A percentile compares a stretch with the other conserved stretches of the same genome.
These are phyloP conservation scores for Fomitiporia mediterranea DNA, from an alignment of 1,284 basidiomycete species.

Conservation along the genomic window DNA sequence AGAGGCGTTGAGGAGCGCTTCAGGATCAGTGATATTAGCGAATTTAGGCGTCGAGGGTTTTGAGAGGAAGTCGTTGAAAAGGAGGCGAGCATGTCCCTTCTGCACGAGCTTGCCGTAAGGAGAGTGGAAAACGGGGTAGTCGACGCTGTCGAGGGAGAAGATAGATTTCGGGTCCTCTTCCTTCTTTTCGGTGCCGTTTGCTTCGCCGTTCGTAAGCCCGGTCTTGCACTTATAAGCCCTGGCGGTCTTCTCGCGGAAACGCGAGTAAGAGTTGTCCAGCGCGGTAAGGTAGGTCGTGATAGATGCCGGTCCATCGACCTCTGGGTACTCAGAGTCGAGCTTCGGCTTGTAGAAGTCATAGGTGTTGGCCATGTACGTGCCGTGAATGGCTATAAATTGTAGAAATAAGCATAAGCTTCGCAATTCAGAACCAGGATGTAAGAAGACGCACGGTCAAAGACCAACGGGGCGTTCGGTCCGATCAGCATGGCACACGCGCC, in stretches of 20 bases:
- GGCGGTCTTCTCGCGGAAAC: slow-evolving; percentile 82
- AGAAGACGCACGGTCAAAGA: slow-evolving; percentile 86
- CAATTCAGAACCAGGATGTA: neutral
- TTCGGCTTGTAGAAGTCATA: slow-evolving; percentile 99
- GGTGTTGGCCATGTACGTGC: slow-evolving; percentile 95
- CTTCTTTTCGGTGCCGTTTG: slow-evolving; percentile 29
- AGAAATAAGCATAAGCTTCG: slow-evolving; percentile 43
- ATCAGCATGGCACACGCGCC: slow-evolving; percentile 94
- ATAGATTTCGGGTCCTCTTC: slow-evolving; percentile 33
- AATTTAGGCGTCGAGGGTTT: slow-evolving; percentile 74
- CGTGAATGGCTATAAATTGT: slow-evolving; percentile 77
- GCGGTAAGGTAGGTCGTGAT: slow-evolving; percentile 94
- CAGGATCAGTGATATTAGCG: slow-evolving; percentile 67
- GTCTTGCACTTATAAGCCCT: slow-evolving; percentile 50
- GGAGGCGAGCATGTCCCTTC: slow-evolving; percentile 91
- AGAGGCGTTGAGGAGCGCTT: slow-evolving; percentile 61
- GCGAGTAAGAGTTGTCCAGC: slow-evolving; percentile 85
- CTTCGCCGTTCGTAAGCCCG: slow-evolving; percentile 32
- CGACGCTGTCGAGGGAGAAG: slow-evolving; percentile 77
- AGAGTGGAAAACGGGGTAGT: slow-evolving; percentile 90
- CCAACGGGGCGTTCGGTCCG: slow-evolving; percentile 92
- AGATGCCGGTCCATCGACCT: slow-evolving; percentile 96
- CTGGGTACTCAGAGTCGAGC: slow-evolving; percentile 90
- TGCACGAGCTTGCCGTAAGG: slow-evolving; percentile 99
- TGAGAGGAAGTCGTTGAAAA: slow-evolving; percentile 90